phyloP scores from a whole-genome alignment of 2,329 filamentous ascomycete genomes.

The Venturia oleaginea region DNA sequence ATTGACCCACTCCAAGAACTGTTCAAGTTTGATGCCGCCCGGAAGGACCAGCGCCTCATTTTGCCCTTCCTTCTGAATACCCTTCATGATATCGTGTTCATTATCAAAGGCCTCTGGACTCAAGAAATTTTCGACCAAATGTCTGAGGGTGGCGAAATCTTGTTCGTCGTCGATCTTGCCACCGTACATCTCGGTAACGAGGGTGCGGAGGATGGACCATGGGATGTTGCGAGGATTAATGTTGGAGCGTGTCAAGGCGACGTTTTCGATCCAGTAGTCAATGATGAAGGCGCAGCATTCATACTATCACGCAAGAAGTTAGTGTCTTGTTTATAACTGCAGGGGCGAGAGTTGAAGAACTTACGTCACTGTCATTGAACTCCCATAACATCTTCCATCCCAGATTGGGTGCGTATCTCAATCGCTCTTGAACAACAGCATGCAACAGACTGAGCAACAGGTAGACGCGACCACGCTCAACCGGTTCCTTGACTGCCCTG shows the following conservation, averaged over 20 bases:
- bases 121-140: constrained; percentile 68
- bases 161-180: constrained; percentile 91
- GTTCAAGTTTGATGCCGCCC: constrained; percentile 67
- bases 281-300: constrained; percentile 96
- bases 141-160: constrained; percentile 66
- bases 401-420: constrained; percentile 85
- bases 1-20: constrained; percentile 89
- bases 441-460: constrained; percentile 89
- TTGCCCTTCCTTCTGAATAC: constrained; percentile 44
- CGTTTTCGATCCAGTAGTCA: constrained; percentile 82
- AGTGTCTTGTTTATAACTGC: background rate
- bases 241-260: constrained; percentile 79
- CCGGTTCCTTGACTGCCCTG: constrained; percentile 68
- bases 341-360: constrained; percentile 31
- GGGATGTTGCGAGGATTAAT: constrained; percentile 89
- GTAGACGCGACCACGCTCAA: constrained; percentile 85
- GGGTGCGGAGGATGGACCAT: constrained; percentile 88
- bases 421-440: constrained; percentile 86
- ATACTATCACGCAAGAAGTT: constrained; percentile 49
- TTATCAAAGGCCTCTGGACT: constrained; percentile 87
- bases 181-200: constrained; percentile 91
- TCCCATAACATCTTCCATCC: constrained; percentile 99
- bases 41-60: constrained; percentile 63
- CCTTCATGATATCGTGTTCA: constrained; percentile 78
- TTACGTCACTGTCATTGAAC: constrained; percentile 97